Evolutionary conservation across 2,329 filamentous ascomycete species (phyloP), one percentile per base, ranked within the genome.

Genomic region (Aspergillus piperis): DNA sequence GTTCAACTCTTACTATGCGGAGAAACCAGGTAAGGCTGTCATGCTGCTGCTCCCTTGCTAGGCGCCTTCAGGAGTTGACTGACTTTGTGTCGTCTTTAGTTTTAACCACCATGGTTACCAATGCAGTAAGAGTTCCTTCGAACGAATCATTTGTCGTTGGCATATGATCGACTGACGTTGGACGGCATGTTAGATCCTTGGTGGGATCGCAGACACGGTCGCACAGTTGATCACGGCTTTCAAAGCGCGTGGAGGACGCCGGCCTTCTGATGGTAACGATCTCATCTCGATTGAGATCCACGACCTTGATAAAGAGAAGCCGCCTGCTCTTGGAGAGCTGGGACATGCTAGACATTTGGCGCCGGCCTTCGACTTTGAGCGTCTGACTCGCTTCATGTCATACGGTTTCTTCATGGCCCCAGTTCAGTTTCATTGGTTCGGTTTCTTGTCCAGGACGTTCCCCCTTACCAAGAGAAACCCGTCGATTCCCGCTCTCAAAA

Each of bases 41-140:
- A 49, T 27, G 25, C 2, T 38, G 52, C 53, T 38, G 52, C 53
- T 23, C 51, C 53, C 32, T 8, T 48, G 54, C 48, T 47, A 38
- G 39, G 39, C 27, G 19, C 15, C 17, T 44, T 21, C 23, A 61
- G 54, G 39, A 19, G 54, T 44, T 23, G 60, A 32, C 67, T 70
- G 60, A 71, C 68, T 60, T 32, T 60, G 25, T 19, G 49, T 59
- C 30, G 36, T 61, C 39, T 54, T 61, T 73, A 90, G 91, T 99
- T 44, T 86, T 99, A 71, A 99, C 95, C 64, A 99, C 96, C 78
- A 99, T 99, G 94, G 91, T 97, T 73, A 96, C 94, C 75, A 99
- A 99, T 81, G 91, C 95, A 67, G 89, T 90, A 86, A 73, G 85
- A 36, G 48, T 23, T 42, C 53, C 27, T 32, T 15, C 13, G 23